phyloP scores from a whole-genome alignment of 805 yeast species.

The Lipomyces starkeyi region DNA sequence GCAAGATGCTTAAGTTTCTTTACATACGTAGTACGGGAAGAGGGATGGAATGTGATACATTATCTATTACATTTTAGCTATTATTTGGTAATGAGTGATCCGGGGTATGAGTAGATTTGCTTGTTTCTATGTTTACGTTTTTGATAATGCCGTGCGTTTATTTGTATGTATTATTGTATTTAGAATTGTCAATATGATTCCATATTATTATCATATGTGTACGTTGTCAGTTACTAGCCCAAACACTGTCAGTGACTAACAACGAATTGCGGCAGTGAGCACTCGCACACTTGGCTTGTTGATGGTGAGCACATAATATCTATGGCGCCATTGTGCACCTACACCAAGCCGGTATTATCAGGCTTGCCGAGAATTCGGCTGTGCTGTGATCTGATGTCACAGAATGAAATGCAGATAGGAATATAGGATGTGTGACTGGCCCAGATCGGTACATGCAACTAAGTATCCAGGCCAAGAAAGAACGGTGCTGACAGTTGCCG shows the following conservation, averaged over 20 bases:
- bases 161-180: not conserved
- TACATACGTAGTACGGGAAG: not conserved
- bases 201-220: not conserved
- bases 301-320: not conserved
- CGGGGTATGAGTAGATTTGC: not conserved
- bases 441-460: too few species aligned
- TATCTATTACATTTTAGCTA: not conserved
- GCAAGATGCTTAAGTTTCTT: constrained; percentile 12
- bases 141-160: not conserved
- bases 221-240: not conserved
- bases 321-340: too few species aligned
- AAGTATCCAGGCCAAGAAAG: too few species aligned
- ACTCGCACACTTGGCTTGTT: not conserved
- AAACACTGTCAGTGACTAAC: not conserved
- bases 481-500: too few species aligned
- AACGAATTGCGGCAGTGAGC: not conserved
- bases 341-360: too few species aligned
- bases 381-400: too few species aligned
- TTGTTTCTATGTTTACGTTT: not conserved
- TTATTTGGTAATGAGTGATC: not conserved
- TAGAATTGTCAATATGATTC: not conserved
- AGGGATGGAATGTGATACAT: not conserved
- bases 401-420: too few species aligned
- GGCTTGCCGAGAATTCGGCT: too few species aligned
- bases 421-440: too few species aligned